Evolutionary conservation across 2,329 filamentous ascomycete genomes (phyloP).

Genomic region (Apiospora rasikravindrae): DNA sequence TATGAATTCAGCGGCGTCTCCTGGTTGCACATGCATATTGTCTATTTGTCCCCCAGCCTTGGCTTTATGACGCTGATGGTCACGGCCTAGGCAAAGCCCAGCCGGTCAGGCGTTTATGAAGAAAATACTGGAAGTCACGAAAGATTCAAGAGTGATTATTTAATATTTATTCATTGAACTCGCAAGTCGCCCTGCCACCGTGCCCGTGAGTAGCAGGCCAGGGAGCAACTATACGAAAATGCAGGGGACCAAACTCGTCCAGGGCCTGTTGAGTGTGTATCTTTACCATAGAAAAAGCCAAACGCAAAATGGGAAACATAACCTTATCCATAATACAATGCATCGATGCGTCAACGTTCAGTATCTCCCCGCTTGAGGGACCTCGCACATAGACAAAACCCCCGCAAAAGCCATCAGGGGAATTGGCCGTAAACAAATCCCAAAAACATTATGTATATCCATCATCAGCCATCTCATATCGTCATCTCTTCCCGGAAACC

Average conservation of each 20-base stretch:
- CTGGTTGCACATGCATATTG: not conserved
- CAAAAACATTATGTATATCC: slow-evolving; percentile 17
- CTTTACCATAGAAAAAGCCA: not conserved
- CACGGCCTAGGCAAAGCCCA: not conserved
- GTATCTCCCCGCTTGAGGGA: not conserved
- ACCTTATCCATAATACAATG: slow-evolving; percentile 15
- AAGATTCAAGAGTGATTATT: not conserved
- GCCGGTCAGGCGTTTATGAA: too few species aligned
- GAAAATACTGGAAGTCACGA: not conserved
- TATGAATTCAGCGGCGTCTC: too few species aligned
- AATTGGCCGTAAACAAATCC: not conserved
- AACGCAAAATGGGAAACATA: slow-evolving; percentile 14
- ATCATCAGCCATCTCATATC: slow-evolving; percentile 20
- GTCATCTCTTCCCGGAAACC: slow-evolving; percentile 1
- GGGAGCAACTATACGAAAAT: not conserved
- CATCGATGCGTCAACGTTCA: slow-evolving; percentile 9
- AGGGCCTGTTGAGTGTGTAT: not conserved
- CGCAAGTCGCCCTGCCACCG: not conserved
- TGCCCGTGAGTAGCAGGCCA: slow-evolving; percentile 2
- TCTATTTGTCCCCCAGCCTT: too few species aligned
- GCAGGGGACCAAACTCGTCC: not conserved
- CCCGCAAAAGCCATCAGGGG: not conserved
- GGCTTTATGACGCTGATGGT: too few species aligned
- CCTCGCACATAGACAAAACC: not conserved
- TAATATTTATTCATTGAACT: slow-evolving; percentile 1